A percentile compares a stretch with the other conserved stretches of the same genome.
Conservation (phyloP, 495 filamentous ascomycete species). For the Xylaria palmicola region DNA sequence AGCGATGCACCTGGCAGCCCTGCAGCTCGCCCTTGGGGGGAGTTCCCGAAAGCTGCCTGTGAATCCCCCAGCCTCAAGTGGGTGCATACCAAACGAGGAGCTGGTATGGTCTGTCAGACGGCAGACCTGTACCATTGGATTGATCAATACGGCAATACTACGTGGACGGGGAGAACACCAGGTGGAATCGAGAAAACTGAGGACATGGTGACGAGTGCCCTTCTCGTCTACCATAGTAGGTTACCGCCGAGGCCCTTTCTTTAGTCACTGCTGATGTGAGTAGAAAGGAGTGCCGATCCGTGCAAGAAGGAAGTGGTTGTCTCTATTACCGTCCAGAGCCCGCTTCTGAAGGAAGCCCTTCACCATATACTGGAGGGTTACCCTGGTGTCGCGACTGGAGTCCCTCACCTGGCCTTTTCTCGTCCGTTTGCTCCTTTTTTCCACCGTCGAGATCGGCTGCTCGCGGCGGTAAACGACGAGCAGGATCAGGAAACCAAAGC, state of each 20-base stretch:
- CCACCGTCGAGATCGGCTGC: conserved; percentile 61
- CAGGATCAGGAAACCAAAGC: conserved; percentile 48
- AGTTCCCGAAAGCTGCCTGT: no score
- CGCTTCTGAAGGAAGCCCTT: conserved; percentile 57
- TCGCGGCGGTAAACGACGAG: conserved; percentile 43
- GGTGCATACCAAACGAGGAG: no score
- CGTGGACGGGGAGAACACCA: background rate
- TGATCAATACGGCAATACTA: background rate
- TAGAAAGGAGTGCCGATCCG: conserved; percentile 43
- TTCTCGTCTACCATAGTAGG: background rate
- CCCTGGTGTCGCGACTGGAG: conserved; percentile 58
- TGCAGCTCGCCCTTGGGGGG: no score
- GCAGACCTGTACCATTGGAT: background rate
- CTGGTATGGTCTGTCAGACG: background rate
- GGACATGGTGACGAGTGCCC: background rate
- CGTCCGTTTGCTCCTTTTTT: conserved; percentile 63
- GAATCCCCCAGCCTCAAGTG: no score
- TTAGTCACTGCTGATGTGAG: conserved; percentile 27
- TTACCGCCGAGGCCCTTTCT: background rate
- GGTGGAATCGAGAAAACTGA: background rate
- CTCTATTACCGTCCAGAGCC: conserved; percentile 64
- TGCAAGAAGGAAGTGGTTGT: conserved; percentile 60
- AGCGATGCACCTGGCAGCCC: no score
- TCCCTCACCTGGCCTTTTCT: conserved; percentile 58
- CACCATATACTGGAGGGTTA: conserved; percentile 57